Base-by-base conservation (phyloP, 106 monocot genomes). In the Phalaenopsis equestris region DNA sequence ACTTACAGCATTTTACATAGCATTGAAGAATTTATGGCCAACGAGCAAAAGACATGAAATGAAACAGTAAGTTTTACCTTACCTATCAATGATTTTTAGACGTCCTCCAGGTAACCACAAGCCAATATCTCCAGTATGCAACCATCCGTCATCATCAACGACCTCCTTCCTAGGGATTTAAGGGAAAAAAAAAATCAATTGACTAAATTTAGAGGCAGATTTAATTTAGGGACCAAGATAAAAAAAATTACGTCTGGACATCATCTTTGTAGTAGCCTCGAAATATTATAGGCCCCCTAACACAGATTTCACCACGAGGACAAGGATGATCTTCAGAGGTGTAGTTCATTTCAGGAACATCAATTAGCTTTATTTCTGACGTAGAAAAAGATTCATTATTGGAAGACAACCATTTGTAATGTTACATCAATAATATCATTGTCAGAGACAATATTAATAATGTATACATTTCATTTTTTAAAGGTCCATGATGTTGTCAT, bases 301-400 rank as follows among this genome's bases (percentile, higher is more conserved):
- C 92, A 84, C 98, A 98, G 81, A 98, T 98, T 86, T 98, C 98
- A 73, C 98, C 98, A 84, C 92, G 98, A 78, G 94, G 91, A 90
- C 91, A 87, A 55, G 94, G 98, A 78, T 86, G 79, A 55, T 98
- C 94, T 73, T 93, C 89, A 64, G 90, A 92, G 41, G 92, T 89
- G 80, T 98, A 98, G 81, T 94, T 98, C 98, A 98, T 98, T 86
- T 98, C 98, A 72, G 98, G 92, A 88, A 98, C 98, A 91, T 98
- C 98, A 45, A 94, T 94, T 75, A 98, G 91, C 77, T 98, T 98
- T 80, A 98, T 87, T 91, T 98, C 94, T 97, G 41, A 79, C 5
- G n/a, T 11, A 73, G 56, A 18, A 38, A 81, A 55, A 38, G 39
- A 38, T 21, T 6, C 10, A n/a, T 61, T 61, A 61, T 61, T 1